These are phyloP conservation scores for Echeveria elegans DNA, from an alignment of 164 flowering plant species.

Conservation along the genomic window DNA sequence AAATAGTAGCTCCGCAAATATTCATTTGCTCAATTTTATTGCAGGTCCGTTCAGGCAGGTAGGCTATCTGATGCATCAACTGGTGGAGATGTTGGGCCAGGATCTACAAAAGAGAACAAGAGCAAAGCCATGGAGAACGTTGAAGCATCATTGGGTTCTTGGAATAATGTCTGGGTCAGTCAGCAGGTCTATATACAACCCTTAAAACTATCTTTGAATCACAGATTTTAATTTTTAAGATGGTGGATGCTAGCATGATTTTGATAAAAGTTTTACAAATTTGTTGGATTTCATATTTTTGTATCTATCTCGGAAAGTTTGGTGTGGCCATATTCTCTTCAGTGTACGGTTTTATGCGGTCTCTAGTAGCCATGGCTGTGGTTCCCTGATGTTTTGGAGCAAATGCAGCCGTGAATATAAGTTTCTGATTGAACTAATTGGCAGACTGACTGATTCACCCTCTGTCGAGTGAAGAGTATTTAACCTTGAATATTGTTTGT, in stretches of 20 bases:
- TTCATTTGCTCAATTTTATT: constrained; percentile 11
- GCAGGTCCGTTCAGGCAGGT: constrained; percentile 43
- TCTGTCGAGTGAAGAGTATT: background rate
- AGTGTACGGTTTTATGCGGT: no score
- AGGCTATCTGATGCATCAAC: constrained; percentile 24
- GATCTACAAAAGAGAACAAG: constrained; percentile 37
- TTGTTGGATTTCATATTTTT: no score
- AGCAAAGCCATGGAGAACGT: constrained; percentile 41
- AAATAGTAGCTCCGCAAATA: background rate
- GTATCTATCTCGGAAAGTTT: background rate
- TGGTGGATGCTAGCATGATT: background rate
- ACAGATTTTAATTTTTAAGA: background rate
- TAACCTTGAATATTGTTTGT: background rate
- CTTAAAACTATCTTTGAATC: background rate
- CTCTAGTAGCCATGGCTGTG: background rate
- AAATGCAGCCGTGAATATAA: background rate
- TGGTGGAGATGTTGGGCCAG: constrained; percentile 34
- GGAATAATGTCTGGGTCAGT: constrained; percentile 44
- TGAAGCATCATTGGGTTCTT: constrained; percentile 41
- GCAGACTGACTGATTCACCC: background rate
- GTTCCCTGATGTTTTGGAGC: background rate
- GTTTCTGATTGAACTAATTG: background rate
- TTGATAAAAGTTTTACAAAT: no score
- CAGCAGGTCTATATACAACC: constrained; percentile 67
- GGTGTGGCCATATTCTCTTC: background rate